These are phyloP conservation scores for Apostasia ramifera DNA, from an alignment of 106 monocot species.

Conservation along the genomic window DNA sequence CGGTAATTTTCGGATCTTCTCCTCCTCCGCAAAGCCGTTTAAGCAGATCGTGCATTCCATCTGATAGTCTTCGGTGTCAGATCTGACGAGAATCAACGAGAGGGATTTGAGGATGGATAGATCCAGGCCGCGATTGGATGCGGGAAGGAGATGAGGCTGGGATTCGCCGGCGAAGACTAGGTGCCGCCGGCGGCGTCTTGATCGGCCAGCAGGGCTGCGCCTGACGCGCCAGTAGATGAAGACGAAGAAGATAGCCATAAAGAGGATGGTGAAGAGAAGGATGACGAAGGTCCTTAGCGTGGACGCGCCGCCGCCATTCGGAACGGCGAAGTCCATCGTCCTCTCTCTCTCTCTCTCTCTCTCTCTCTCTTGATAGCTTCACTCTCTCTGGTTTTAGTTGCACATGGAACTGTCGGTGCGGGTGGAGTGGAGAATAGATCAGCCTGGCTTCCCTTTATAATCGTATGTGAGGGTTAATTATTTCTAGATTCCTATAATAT, in stretches of 20 bases:
- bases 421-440: too few relatives aligned
- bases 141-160: neutral
- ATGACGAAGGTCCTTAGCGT: constrained; percentile 28
- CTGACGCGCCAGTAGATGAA: constrained; percentile 20
- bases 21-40: constrained; percentile 26
- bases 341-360: too few relatives aligned
- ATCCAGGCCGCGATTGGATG: constrained; percentile 19
- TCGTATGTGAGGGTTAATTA: too few relatives aligned
- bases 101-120: constrained; percentile 26
- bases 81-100: constrained; percentile 16
- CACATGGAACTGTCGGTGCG: too few relatives aligned
- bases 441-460: too few relatives aligned
- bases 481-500: too few relatives aligned
- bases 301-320: neutral
- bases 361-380: too few relatives aligned
- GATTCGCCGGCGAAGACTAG: constrained; percentile 1
- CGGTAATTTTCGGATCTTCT: constrained; percentile 34
- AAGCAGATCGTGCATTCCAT: constrained; percentile 44
- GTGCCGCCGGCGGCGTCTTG: neutral
- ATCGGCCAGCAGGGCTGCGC: constrained; percentile 11
- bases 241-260: constrained; percentile 28
- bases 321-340: too few relatives aligned
- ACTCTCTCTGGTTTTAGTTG: too few relatives aligned
- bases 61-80: neutral
- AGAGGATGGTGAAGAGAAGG: constrained; percentile 30